These are phyloP conservation scores for Nigrograna mackinnonii DNA, from an alignment of 2,329 filamentous ascomycete species.

Conservation along the genomic window DNA sequence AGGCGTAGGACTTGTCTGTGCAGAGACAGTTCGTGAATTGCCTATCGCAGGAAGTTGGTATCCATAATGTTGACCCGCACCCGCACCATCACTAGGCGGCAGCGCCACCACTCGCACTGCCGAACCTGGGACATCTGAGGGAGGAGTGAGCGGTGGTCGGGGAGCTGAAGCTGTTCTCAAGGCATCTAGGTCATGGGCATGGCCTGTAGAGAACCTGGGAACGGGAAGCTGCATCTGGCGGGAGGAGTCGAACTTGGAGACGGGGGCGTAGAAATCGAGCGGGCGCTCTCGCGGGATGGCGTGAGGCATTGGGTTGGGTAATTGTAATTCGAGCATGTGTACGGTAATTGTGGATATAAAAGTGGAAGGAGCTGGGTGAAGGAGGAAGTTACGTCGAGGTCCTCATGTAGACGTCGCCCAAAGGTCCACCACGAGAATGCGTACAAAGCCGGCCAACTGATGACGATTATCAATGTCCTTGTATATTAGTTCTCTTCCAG, in stretches of 20 bases:
- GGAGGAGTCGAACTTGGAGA: constrained; percentile 29
- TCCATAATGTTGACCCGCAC: constrained; percentile 30
- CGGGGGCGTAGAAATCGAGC: constrained; percentile 35
- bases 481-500: no score
- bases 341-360: no score
- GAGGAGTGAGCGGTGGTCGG: constrained; percentile 36
- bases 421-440: no score
- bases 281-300: constrained; percentile 38
- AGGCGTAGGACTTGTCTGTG: constrained; percentile 26
- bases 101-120: constrained; percentile 35
- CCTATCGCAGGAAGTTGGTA: constrained; percentile 40
- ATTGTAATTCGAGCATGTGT: constrained; percentile 46
- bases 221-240: constrained; percentile 38
- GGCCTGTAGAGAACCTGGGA: constrained; percentile 14
- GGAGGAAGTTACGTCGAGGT: no score
- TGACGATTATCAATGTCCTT: no score
- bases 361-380: constrained; percentile 14
- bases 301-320: constrained; percentile 45
- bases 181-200: constrained; percentile 28
- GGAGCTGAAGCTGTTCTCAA: constrained; percentile 21
- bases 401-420: no score
- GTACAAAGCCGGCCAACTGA: no score
- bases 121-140: constrained; percentile 30
- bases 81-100: constrained; percentile 26
- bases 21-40: constrained; percentile 32